A percentile compares a stretch with the other conserved stretches of the same genome.
Conservation (phyloP, 176 grass and related monocot species). For the Carex cristatella region DNA sequence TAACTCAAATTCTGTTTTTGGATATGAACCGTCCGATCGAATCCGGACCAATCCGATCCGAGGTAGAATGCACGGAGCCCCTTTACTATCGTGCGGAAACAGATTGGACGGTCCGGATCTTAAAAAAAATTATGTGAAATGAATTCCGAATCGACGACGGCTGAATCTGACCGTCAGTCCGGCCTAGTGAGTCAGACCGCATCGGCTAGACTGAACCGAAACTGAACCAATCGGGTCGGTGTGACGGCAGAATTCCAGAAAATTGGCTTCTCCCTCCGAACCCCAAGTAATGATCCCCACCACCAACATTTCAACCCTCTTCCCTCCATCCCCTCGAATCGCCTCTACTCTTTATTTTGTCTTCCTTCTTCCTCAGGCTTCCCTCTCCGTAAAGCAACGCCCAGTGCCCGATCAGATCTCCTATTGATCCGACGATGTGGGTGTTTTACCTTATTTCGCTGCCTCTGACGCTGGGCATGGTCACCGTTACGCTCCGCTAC, state of each 20-base stretch:
- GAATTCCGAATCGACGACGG: not conserved
- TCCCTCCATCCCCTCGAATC: not conserved
- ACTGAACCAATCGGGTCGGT: not conserved
- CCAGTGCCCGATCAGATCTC: not conserved
- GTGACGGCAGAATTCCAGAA: not conserved
- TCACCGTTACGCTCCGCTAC: constrained; percentile 86
- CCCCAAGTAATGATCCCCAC: constrained; percentile 2
- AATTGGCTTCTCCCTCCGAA: not conserved
- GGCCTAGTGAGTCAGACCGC: not conserved
- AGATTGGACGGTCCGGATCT: no score
- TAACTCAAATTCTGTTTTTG: no score
- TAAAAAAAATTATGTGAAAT: no score
- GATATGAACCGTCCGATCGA: no score
- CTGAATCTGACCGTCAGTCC: not conserved
- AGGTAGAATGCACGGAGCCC: no score
- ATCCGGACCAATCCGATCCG: no score
- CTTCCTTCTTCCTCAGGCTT: not conserved
- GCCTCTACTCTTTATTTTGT: not conserved
- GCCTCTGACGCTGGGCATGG: constrained; percentile 97
- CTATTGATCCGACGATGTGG: constrained; percentile 50
- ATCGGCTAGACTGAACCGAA: not conserved
- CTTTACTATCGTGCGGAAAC: no score
- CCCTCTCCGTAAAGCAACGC: not conserved
- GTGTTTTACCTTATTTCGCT: constrained; percentile 97
- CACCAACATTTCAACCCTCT: constrained; percentile 14